phyloP scores from a whole-genome alignment of 2,329 filamentous ascomycete genomes.

The Setomelanomma holmii region DNA sequence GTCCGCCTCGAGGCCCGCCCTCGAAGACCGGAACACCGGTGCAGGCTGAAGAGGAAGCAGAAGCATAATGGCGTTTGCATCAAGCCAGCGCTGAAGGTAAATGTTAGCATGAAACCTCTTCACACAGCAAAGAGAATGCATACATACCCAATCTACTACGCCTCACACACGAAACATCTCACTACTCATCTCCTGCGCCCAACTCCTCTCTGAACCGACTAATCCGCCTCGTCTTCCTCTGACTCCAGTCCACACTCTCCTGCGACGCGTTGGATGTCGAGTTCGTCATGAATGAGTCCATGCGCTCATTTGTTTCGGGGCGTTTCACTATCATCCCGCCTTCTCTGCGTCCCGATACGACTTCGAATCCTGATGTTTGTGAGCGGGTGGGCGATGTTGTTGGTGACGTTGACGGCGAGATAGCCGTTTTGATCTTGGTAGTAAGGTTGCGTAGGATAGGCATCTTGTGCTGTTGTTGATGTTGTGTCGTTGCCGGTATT shows the following conservation, averaged over 20 bases:
- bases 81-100: background rate
- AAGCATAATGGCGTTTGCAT: slow-evolving; percentile 5
- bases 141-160: slow-evolving; percentile 16
- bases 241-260: slow-evolving; percentile 14
- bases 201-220: slow-evolving; percentile 45
- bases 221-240: slow-evolving; percentile 30
- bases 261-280: slow-evolving; percentile 17
- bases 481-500: background rate
- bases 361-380: slow-evolving; percentile 28
- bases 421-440: slow-evolving; percentile 39
- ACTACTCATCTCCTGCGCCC: slow-evolving; percentile 19
- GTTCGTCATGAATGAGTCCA: slow-evolving; percentile 31
- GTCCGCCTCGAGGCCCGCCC: slow-evolving; percentile 43
- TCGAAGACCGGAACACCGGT: slow-evolving; percentile 34
- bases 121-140: background rate
- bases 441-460: slow-evolving; percentile 39
- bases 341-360: slow-evolving; percentile 30
- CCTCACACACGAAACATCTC: too few species aligned
- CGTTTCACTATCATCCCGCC: slow-evolving; percentile 16
- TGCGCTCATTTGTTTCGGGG: slow-evolving; percentile 19
- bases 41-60: slow-evolving; percentile 8
- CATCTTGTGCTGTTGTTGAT: slow-evolving; percentile 32
- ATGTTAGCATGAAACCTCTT: background rate
- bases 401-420: slow-evolving; percentile 33
- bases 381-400: slow-evolving; percentile 28